These are phyloP conservation scores for Leptographium galeiforme DNA, from an alignment of 2,329 filamentous ascomycete genomes.

Conservation along the genomic window DNA sequence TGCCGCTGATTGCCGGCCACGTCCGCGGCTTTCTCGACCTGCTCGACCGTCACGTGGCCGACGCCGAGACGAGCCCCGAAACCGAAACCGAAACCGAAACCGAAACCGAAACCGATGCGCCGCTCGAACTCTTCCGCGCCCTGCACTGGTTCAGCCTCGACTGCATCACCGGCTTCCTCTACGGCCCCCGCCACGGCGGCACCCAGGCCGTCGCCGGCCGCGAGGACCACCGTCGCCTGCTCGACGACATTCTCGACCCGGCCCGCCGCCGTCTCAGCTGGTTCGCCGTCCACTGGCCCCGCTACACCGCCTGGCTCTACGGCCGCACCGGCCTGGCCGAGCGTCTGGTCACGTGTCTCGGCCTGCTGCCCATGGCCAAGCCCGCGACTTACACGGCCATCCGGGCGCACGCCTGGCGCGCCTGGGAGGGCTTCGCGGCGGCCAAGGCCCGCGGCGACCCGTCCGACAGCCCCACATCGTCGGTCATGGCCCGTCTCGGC, in stretches of 20 bases:
- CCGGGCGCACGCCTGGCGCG: conserved; percentile 18
- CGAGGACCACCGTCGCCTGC: conserved; percentile 22
- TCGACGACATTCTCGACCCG: conserved; percentile 35
- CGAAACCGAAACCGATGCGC: not conserved
- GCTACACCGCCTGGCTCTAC: conserved; percentile 34
- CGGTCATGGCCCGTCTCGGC: conserved; percentile 23
- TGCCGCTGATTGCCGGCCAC: conserved; percentile 19
- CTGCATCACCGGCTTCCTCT: conserved; percentile 37
- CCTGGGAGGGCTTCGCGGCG: conserved; percentile 13
- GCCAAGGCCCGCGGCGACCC: not conserved
- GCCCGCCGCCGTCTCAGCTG: conserved; percentile 30
- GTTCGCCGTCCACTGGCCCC: conserved; percentile 32
- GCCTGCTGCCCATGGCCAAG: conserved; percentile 33
- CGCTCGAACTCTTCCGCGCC: conserved; percentile 31
- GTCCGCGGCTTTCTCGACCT: conserved; percentile 6
- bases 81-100: too few species aligned
- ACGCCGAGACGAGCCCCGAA: conserved; percentile 5
- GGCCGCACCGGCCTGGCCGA: conserved; percentile 24
- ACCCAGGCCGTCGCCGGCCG: conserved; percentile 28
- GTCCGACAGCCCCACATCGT: conserved; percentile 10
- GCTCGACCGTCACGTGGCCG: not conserved
- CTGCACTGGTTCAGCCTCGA: conserved; percentile 41
- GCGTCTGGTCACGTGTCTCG: conserved; percentile 17
- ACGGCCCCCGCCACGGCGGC: conserved; percentile 26
- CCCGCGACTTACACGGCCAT: conserved; percentile 38